Conservation (phyloP, 163 green algal genomes). For the Dunaliella salina region DNA sequence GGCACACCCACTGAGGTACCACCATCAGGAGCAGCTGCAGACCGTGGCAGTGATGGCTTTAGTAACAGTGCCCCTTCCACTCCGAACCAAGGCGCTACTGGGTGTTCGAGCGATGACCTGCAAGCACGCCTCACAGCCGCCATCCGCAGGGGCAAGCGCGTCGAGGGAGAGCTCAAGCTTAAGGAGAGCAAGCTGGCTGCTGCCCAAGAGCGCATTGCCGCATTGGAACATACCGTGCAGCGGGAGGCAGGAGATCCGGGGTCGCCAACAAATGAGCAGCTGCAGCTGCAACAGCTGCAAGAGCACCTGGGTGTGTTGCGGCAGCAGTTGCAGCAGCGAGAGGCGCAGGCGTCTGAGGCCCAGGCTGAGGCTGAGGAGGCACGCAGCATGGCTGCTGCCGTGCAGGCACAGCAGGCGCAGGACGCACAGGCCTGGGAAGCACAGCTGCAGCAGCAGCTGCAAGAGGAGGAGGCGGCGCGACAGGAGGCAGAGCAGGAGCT, state of each 20-base stretch:
- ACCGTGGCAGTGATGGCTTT: too few species aligned
- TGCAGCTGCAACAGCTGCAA: background rate
- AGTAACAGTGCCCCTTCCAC: background rate
- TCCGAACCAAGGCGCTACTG: background rate
- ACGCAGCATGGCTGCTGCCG: too few species aligned
- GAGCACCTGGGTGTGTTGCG: background rate
- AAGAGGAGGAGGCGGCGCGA: too few species aligned
- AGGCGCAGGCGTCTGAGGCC: background rate
- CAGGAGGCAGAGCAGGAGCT: background rate
- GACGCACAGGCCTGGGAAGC: background rate
- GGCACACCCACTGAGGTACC: too few species aligned
- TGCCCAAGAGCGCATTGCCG: background rate
- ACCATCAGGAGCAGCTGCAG: too few species aligned
- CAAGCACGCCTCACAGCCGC: background rate
- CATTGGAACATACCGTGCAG: background rate
- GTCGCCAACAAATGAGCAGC: background rate
- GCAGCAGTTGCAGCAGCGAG: background rate
- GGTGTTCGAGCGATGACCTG: background rate
- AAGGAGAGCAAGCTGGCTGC: background rate
- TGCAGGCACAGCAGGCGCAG: background rate
- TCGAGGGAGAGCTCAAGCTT: background rate
- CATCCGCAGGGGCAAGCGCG: background rate
- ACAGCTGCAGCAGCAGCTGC: background rate
- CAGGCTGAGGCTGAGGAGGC: background rate
- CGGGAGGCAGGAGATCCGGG: too few species aligned